phyloP scores from a whole-genome alignment of 257 asterid genomes.

The Nicotiana obtusifolia region DNA sequence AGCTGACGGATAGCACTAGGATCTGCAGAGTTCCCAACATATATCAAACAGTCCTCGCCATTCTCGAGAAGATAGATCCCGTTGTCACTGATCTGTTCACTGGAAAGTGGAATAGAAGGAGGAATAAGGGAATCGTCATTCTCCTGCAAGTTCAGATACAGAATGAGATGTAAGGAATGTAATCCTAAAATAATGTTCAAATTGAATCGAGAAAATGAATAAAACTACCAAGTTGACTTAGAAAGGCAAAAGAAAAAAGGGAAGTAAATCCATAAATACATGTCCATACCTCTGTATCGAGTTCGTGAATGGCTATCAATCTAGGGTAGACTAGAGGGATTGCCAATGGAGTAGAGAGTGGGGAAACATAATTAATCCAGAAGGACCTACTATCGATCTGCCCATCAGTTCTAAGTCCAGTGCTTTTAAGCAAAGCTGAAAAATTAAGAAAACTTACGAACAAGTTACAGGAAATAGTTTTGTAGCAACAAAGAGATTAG shows the following conservation, averaged over 20 bases:
- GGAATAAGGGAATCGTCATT: conserved; percentile 59
- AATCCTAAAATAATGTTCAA: conserved; percentile 6
- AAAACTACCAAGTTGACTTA: neutral
- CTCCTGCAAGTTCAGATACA: conserved; percentile 48
- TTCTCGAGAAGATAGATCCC: conserved; percentile 95
- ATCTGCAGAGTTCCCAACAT: conserved; percentile 65
- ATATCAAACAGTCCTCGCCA: conserved; percentile 88
- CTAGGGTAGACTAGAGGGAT: conserved; percentile 94
- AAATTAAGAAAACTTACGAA: conserved; percentile 8
- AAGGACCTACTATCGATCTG: conserved; percentile 84
- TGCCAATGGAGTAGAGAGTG: conserved; percentile 75
- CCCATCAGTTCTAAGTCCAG: conserved; percentile 80
- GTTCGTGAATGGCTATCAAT: conserved; percentile 83
- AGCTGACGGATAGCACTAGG: conserved; percentile 50
- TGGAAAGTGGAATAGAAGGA: conserved; percentile 68
- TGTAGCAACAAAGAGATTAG: neutral
- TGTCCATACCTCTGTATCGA: conserved; percentile 54
- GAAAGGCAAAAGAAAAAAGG: neutral
- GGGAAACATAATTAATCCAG: conserved; percentile 81
- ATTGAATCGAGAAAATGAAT: neutral
- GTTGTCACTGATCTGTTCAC: conserved; percentile 66
- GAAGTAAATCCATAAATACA: neutral
- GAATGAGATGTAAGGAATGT: neutral
- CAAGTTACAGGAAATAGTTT: neutral
- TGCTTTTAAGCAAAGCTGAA: conserved; percentile 81